Conservation (phyloP, 2,329 filamentous ascomycete species). For the Gnomoniopsis sp. region DNA sequence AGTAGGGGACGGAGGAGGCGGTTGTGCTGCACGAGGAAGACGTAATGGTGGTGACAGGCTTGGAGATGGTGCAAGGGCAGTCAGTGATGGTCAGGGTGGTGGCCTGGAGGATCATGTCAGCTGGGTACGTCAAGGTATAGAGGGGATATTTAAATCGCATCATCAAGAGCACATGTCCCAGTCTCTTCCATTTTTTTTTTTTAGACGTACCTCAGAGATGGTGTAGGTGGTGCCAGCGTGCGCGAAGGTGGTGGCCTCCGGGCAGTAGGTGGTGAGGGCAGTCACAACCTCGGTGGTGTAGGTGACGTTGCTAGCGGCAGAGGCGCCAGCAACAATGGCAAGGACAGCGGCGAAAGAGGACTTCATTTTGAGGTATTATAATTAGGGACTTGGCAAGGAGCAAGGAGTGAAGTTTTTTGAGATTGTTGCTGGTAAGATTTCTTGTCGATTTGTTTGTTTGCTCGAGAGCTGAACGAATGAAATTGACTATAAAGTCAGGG, state of each 20-base stretch:
- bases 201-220: conserved; percentile 54
- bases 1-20: conserved; percentile 27
- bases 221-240: conserved; percentile 66
- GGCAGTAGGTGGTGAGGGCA: conserved; percentile 70
- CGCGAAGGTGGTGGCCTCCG: conserved; percentile 60
- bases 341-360: conserved; percentile 52
- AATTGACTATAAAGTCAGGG: conserved; percentile 57
- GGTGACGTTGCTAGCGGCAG: conserved; percentile 40
- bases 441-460: conserved; percentile 26
- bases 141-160: too few relatives aligned
- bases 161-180: too few relatives aligned
- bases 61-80: conserved; percentile 68
- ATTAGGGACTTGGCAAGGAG: conserved; percentile 31
- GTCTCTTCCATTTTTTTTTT: conserved; percentile 1
- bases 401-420: conserved; percentile 20
- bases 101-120: conserved; percentile 37
- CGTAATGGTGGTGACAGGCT: conserved; percentile 52
- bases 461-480: conserved; percentile 45
- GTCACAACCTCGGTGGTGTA: conserved; percentile 66
- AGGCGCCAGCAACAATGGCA: conserved; percentile 48
- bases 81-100: conserved; percentile 69
- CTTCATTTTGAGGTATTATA: conserved; percentile 60
- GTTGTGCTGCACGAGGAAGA: conserved; percentile 34
- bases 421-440: conserved; percentile 29
- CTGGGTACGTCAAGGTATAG: conserved; percentile 1